These are phyloP conservation scores for Mycena metata DNA, from an alignment of 768 basidiomycete species.

Conservation along the genomic window DNA sequence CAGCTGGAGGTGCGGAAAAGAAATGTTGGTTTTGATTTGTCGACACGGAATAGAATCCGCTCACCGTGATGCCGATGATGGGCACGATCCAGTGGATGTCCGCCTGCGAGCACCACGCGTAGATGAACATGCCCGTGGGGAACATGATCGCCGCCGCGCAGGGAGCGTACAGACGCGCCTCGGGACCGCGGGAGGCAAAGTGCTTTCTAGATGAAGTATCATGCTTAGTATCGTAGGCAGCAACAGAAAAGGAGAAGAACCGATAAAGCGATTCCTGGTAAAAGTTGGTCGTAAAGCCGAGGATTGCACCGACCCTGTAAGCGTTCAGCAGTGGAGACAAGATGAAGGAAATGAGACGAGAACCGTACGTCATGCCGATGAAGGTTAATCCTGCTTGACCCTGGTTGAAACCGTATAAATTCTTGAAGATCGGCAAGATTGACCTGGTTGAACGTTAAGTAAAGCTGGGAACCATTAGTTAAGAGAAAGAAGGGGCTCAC, in stretches of 20 bases:
- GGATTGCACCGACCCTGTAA: constrained; percentile 56
- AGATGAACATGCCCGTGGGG: constrained; percentile 71
- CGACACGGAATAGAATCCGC: constrained; percentile 1
- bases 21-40: too few relatives aligned
- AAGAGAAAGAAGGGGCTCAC: constrained; percentile 44
- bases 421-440: constrained; percentile 60
- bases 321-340: constrained; percentile 14
- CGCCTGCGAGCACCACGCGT: constrained; percentile 70
- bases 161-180: constrained; percentile 68
- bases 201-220: constrained; percentile 39
- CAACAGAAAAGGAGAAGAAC: constrained; percentile 44
- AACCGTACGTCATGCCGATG: constrained; percentile 56
- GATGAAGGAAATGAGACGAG: neutral
- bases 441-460: constrained; percentile 49
- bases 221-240: neutral
- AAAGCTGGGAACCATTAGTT: neutral
- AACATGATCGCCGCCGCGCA: constrained; percentile 62
- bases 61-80: constrained; percentile 59
- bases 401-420: constrained; percentile 62
- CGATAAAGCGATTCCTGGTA: constrained; percentile 60
- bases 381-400: constrained; percentile 66
- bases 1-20: constrained; percentile 45
- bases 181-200: constrained; percentile 47
- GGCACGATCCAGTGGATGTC: constrained; percentile 68
- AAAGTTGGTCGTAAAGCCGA: constrained; percentile 58